phyloP scores from a whole-genome alignment of 352 stramenopile genomes.

The Pythium inflatum region DNA sequence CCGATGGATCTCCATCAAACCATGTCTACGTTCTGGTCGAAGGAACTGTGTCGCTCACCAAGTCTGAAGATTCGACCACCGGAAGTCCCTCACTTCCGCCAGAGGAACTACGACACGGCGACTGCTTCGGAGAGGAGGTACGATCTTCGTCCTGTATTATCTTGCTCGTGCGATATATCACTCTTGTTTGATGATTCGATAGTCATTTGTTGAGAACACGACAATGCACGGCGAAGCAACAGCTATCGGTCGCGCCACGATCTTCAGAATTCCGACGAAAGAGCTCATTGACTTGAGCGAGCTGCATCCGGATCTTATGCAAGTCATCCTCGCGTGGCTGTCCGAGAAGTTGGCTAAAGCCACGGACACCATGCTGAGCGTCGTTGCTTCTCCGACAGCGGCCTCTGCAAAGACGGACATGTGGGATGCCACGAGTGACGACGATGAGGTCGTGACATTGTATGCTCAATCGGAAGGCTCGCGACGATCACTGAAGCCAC shows the following conservation, averaged over 20 bases:
- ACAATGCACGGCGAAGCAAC: constrained; percentile 48
- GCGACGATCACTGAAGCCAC: constrained; percentile 44
- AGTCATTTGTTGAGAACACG: constrained; percentile 76
- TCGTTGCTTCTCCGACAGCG: constrained; percentile 52
- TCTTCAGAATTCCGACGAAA: constrained; percentile 79
- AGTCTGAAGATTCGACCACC: constrained; percentile 9
- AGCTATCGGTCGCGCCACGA: constrained; percentile 55
- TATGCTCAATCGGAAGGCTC: constrained; percentile 28
- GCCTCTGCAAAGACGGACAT: constrained; percentile 7
- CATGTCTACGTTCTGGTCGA: constrained; percentile 76
- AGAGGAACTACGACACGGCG: constrained; percentile 63
- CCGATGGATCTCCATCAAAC: constrained; percentile 44
- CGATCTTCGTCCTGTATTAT: background rate
- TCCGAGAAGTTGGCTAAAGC: constrained; percentile 69
- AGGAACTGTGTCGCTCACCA: constrained; percentile 62
- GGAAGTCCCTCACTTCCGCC: constrained; percentile 11
- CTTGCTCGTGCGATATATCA: constrained; percentile 1
- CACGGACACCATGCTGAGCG: constrained; percentile 67
- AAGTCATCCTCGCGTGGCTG: constrained; percentile 81
- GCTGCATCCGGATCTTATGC: constrained; percentile 83
- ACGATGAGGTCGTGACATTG: constrained; percentile 23
- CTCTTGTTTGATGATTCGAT: background rate
- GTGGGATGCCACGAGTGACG: constrained; percentile 26
- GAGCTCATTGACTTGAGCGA: constrained; percentile 81
- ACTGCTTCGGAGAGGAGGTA: constrained; percentile 88